Evolutionary conservation across 1,284 basidiomycete genomes (phyloP).

Genomic region (Phylloboletellus chloephorus): DNA sequence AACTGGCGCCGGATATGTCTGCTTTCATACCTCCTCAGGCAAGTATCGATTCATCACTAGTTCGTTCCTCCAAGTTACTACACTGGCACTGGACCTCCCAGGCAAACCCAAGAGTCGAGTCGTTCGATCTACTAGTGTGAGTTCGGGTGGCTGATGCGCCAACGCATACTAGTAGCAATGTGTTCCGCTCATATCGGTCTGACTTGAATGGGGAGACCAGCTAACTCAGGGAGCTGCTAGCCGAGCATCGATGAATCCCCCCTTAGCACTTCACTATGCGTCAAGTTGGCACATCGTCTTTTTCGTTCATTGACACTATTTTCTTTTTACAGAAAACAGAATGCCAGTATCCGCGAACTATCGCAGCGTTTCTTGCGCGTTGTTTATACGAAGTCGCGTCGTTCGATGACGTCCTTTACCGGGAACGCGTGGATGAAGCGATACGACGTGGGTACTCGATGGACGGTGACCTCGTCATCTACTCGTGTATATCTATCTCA

Average conservation of each 20-base stretch:
- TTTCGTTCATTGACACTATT: background rate
- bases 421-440: slow-evolving; percentile 4
- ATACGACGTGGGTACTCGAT: slow-evolving; percentile 2
- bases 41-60: slow-evolving; percentile 20
- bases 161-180: no score
- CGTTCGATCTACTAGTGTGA: no score
- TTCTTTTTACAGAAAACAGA: background rate
- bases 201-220: no score
- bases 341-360: background rate
- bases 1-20: slow-evolving; percentile 17
- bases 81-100: no score
- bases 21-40: slow-evolving; percentile 19
- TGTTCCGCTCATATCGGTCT: no score
- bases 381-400: slow-evolving; percentile 1
- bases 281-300: background rate
- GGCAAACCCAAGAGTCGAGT: no score
- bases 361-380: slow-evolving; percentile 1
- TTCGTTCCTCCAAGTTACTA: no score
- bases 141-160: no score
- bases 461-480: slow-evolving; percentile 12
- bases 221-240: no score
- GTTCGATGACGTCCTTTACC: slow-evolving; percentile 2
- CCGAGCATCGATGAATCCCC: no score
- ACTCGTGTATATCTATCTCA: slow-evolving; percentile 21
- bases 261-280: no score